Evolutionary conservation across 2,329 filamentous ascomycete genomes (phyloP).

Genomic region (Lecanicillium sp.): DNA sequence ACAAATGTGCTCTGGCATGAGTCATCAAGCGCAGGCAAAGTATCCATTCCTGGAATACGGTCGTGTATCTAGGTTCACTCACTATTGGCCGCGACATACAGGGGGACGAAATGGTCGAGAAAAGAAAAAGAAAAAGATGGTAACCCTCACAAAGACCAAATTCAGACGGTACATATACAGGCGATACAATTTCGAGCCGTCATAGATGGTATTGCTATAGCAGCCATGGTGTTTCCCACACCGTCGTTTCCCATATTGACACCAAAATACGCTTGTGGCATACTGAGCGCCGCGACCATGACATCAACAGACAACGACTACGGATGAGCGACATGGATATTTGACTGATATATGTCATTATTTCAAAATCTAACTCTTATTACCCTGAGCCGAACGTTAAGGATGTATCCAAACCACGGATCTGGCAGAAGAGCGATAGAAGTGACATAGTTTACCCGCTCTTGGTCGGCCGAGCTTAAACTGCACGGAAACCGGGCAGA

Average conservation of each 20-base stretch:
- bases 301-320: no score
- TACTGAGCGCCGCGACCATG: no score
- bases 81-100: slow-evolving; percentile 10
- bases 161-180: slow-evolving; percentile 9
- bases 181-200: slow-evolving; percentile 4
- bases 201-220: slow-evolving; percentile 13
- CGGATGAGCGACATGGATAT: no score
- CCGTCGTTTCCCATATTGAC: no score
- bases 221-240: no score
- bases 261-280: no score
- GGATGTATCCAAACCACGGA: no score
- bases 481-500: not conserved
- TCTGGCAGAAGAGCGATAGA: no score
- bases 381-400: no score
- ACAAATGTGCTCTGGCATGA: slow-evolving; percentile 11
- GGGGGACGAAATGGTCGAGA: slow-evolving; percentile 14
- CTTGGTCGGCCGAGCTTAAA: not conserved
- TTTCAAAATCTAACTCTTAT: no score
- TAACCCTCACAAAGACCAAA: slow-evolving; percentile 9
- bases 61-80: slow-evolving; percentile 11
- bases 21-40: slow-evolving; percentile 14
- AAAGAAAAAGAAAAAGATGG: slow-evolving; percentile 11
- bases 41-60: slow-evolving; percentile 14
- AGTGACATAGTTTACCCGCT: not conserved
- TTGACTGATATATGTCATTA: no score